A percentile compares a stretch with the other conserved stretches of the same genome.
Evolutionary conservation across 2,329 filamentous ascomycete genomes (phyloP).

Genomic region (Chrysoporthe puriensis): DNA sequence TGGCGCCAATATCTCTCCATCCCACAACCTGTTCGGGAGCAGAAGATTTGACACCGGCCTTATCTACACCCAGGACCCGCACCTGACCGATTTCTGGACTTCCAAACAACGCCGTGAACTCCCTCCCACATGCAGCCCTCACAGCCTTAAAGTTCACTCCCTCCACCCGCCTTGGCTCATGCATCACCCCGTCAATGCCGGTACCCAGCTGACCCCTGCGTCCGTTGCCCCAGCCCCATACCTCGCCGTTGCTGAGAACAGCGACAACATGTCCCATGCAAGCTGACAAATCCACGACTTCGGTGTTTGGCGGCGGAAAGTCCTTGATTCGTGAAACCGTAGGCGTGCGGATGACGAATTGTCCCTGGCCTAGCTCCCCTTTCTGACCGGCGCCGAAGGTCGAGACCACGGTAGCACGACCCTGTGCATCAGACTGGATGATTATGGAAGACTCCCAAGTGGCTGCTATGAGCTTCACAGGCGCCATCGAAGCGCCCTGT

Average conservation of each 20-base stretch:
- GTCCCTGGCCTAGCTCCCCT: slow-evolving; percentile 72
- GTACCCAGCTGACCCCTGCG: slow-evolving; percentile 82
- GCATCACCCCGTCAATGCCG: slow-evolving; percentile 52
- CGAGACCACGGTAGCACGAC: slow-evolving; percentile 56
- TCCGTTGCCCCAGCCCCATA: slow-evolving; percentile 87
- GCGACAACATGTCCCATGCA: slow-evolving; percentile 78
- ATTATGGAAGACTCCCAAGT: slow-evolving; percentile 79
- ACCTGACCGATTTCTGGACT: slow-evolving; percentile 60
- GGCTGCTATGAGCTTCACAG: slow-evolving; percentile 60
- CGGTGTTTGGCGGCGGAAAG: slow-evolving; percentile 65
- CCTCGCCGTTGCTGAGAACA: slow-evolving; percentile 74
- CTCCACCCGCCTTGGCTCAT: slow-evolving; percentile 64
- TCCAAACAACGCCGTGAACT: slow-evolving; percentile 78
- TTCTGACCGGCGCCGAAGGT: slow-evolving; percentile 68
- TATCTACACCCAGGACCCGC: slow-evolving; percentile 73
- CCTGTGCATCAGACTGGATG: slow-evolving; percentile 51
- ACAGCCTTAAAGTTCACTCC: slow-evolving; percentile 63
- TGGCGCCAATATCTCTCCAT: slow-evolving; percentile 74
- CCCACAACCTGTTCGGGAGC: slow-evolving; percentile 56
- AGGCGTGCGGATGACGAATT: slow-evolving; percentile 52
- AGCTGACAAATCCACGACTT: slow-evolving; percentile 68
- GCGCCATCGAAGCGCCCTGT: slow-evolving; percentile 19
- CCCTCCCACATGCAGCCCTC: slow-evolving; percentile 76
- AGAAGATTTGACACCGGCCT: slow-evolving; percentile 66
- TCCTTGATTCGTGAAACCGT: slow-evolving; percentile 52